phyloP scores from a whole-genome alignment of 176 grass and related monocot genomes.

The Ensete ventricosum region DNA sequence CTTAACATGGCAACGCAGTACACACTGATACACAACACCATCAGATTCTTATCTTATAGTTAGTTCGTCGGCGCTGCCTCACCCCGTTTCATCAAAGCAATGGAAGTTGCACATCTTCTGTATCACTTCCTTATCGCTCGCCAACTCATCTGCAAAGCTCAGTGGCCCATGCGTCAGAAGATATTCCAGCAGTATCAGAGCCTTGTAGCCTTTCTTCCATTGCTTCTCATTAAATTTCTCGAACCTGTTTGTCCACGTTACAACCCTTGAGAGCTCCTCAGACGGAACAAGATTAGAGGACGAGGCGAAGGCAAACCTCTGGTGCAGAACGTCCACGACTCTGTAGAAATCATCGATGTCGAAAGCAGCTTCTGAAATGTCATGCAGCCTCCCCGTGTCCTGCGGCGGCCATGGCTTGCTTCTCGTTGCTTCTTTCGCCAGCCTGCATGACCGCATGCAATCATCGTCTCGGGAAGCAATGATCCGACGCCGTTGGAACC shows the following conservation, averaged over 20 bases:
- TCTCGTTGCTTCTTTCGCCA: slow-evolving; percentile 83
- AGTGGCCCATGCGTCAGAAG: slow-evolving; percentile 70
- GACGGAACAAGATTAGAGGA: neutral
- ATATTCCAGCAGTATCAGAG: slow-evolving; percentile 67
- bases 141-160: slow-evolving; percentile 59
- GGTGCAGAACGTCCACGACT: slow-evolving; percentile 60
- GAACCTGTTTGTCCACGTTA: slow-evolving; percentile 24
- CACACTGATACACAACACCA: no score
- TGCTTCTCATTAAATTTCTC: slow-evolving; percentile 57
- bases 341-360: slow-evolving; percentile 80
- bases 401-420: slow-evolving; percentile 49
- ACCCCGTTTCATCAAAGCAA: slow-evolving; percentile 80
- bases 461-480: neutral
- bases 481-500: neutral
- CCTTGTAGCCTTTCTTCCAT: slow-evolving; percentile 76
- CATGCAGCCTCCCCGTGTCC: slow-evolving; percentile 58
- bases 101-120: slow-evolving; percentile 49
- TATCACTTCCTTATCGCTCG: slow-evolving; percentile 38
- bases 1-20: no score
- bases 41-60: no score
- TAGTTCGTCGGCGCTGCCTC: neutral
- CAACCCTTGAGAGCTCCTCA: neutral
- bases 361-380: slow-evolving; percentile 71
- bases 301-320: slow-evolving; percentile 10
- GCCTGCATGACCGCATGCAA: slow-evolving; percentile 11